phyloP scores from a whole-genome alignment of 2,329 filamentous ascomycete genomes.

The Colletotrichum gigasporum region DNA sequence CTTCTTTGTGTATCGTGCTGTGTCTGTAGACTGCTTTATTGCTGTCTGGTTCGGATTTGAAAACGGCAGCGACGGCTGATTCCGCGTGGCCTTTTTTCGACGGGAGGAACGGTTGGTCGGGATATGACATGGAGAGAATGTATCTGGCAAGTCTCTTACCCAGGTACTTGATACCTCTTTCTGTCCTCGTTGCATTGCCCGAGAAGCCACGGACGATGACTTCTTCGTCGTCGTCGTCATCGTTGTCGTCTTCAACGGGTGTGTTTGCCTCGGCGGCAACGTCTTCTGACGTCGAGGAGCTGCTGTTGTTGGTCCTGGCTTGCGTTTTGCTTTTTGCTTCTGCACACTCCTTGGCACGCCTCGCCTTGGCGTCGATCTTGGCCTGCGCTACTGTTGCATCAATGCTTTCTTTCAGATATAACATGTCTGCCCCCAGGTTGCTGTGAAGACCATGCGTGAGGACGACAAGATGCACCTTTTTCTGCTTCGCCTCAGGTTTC shows the following conservation, averaged over 20 bases:
- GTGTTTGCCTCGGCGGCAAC: neutral
- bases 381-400: constrained; percentile 83
- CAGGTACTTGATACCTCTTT: constrained; percentile 95
- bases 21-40: constrained; percentile 63
- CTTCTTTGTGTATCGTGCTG: constrained; percentile 65
- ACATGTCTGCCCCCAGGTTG: constrained; percentile 95
- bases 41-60: constrained; percentile 50
- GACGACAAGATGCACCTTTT: constrained; percentile 89
- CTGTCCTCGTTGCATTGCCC: constrained; percentile 90
- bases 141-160: constrained; percentile 95
- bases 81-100: constrained; percentile 60
- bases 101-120: constrained; percentile 89
- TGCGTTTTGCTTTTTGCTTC: constrained; percentile 34
- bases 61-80: constrained; percentile 36
- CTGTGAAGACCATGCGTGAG: constrained; percentile 95
- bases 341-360: constrained; percentile 62
- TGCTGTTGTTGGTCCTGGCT: constrained; percentile 4
- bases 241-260: constrained; percentile 16
- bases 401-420: constrained; percentile 97
- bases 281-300: neutral
- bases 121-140: constrained; percentile 88
- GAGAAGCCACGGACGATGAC: constrained; percentile 90
- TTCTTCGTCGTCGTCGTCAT: constrained; percentile 71
- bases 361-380: constrained; percentile 71
- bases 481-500: constrained; percentile 63